Conservation (phyloP, 768 basidiomycete species). For the Termitomyces eurrhizus region DNA sequence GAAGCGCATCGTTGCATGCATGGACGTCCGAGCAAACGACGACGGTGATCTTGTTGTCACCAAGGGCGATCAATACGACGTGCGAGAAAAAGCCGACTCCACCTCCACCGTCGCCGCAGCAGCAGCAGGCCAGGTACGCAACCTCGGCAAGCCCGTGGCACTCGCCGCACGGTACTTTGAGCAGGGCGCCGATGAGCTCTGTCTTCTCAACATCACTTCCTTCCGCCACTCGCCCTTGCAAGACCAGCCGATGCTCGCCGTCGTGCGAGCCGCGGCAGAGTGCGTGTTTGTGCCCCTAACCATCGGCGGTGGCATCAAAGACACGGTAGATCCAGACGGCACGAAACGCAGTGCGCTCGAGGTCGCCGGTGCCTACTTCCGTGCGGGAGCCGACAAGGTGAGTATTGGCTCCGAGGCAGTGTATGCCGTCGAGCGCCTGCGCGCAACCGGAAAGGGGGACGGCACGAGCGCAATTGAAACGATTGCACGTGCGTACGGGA, state of each 20-base stretch:
- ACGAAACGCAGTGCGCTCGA: constrained; percentile 83
- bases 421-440: constrained; percentile 83
- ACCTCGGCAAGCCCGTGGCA: constrained; percentile 95
- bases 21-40: constrained; percentile 97
- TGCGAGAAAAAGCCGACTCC: constrained; percentile 69
- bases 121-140: constrained; percentile 79
- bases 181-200: constrained; percentile 92
- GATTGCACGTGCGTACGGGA: constrained; percentile 85
- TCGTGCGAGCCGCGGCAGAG: constrained; percentile 87
- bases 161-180: constrained; percentile 83
- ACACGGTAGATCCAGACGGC: constrained; percentile 92
- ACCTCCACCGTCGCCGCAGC: constrained; percentile 40
- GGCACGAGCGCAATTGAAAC: constrained; percentile 89
- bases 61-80: constrained; percentile 99
- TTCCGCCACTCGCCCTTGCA: constrained; percentile 94
- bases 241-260: constrained; percentile 98
- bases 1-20: constrained; percentile 93
- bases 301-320: constrained; percentile 97
- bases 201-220: constrained; percentile 98
- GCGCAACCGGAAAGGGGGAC: constrained; percentile 47
- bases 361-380: constrained; percentile 94
- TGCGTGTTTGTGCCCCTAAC: constrained; percentile 96
- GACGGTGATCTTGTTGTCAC: constrained; percentile 96
- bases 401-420: constrained; percentile 97
- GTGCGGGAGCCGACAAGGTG: constrained; percentile 97